Conservation (phyloP, 2,329 filamentous ascomycete species). For the Chalara sp. region DNA sequence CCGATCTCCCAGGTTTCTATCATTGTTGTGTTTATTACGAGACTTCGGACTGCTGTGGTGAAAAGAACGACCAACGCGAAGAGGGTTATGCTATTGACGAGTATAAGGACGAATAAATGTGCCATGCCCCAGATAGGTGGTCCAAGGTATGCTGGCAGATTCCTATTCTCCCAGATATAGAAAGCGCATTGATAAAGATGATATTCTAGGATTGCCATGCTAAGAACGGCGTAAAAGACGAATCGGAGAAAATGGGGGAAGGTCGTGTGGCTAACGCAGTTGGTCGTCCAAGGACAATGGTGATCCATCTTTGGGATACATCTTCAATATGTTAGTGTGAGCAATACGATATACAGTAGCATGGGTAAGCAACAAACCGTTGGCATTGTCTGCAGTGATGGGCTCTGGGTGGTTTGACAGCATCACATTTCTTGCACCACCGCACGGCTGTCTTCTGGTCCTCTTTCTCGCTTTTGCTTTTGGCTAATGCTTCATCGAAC, state of each 20-base stretch:
- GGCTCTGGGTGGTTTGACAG: slow-evolving; percentile 67
- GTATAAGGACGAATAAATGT: slow-evolving; percentile 51
- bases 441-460: slow-evolving; percentile 26
- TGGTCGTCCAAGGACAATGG: slow-evolving; percentile 79
- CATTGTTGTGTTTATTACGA: slow-evolving; percentile 66
- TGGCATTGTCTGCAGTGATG: slow-evolving; percentile 77
- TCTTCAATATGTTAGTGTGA: slow-evolving; percentile 22
- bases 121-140: slow-evolving; percentile 53
- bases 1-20: slow-evolving; percentile 76
- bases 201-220: slow-evolving; percentile 52
- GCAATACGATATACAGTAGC: not conserved
- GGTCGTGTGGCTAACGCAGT: slow-evolving; percentile 76
- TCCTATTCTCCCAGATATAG: slow-evolving; percentile 56
- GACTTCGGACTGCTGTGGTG: slow-evolving; percentile 51
- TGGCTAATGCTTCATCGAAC: slow-evolving; percentile 14
- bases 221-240: slow-evolving; percentile 57
- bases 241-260: slow-evolving; percentile 81
- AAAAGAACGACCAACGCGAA: slow-evolving; percentile 61
- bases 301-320: slow-evolving; percentile 81
- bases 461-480: slow-evolving; percentile 17
- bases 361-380: slow-evolving; percentile 34
- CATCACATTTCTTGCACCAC: slow-evolving; percentile 73
- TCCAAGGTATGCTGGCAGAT: slow-evolving; percentile 68
- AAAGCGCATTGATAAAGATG: slow-evolving; percentile 54
- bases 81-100: slow-evolving; percentile 51